phyloP scores from a whole-genome alignment of 1,139 yeast species.

The Komagataea norvegica region DNA sequence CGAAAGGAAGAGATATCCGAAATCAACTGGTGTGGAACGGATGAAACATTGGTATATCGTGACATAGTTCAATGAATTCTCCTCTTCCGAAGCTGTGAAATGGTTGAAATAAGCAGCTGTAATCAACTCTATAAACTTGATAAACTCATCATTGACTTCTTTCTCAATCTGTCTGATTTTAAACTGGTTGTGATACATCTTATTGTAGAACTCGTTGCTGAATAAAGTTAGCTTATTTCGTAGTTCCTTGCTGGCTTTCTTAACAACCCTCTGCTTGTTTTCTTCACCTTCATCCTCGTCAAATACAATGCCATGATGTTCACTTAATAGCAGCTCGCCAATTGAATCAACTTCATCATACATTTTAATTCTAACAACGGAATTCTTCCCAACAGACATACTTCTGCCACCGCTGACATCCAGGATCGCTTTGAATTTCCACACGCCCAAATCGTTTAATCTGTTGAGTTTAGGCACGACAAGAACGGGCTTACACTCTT shows the following conservation, averaged over 20 bases:
- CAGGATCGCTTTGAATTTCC: constrained; percentile 4
- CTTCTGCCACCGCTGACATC: constrained; percentile 2
- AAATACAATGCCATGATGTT: constrained; percentile 1
- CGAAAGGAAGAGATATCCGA: constrained; percentile 2
- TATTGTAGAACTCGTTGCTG: constrained; percentile 2
- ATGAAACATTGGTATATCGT: not conserved
- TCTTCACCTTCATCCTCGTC: not conserved
- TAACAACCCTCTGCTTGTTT: not conserved
- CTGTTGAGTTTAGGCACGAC: constrained; percentile 3
- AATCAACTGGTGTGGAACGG: constrained; percentile 2
- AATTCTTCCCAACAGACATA: not conserved
- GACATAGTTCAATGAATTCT: constrained; percentile 3
- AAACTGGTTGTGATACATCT: constrained; percentile 1
- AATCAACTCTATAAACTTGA: not conserved
- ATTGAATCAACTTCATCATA: not conserved
- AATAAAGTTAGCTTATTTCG: not conserved
- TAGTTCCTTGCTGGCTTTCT: not conserved
- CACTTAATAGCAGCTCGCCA: not conserved
- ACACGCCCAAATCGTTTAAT: constrained; percentile 1
- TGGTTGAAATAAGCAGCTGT: not conserved
- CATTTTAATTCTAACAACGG: not conserved
- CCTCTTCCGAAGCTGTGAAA: not conserved
- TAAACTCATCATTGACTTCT: not conserved
- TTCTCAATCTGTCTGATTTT: constrained; percentile 2
- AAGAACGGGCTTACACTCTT: constrained; percentile 6